Base-by-base conservation (phyloP, 768 basidiomycete genomes). In the Pleurotus platypus region DNA sequence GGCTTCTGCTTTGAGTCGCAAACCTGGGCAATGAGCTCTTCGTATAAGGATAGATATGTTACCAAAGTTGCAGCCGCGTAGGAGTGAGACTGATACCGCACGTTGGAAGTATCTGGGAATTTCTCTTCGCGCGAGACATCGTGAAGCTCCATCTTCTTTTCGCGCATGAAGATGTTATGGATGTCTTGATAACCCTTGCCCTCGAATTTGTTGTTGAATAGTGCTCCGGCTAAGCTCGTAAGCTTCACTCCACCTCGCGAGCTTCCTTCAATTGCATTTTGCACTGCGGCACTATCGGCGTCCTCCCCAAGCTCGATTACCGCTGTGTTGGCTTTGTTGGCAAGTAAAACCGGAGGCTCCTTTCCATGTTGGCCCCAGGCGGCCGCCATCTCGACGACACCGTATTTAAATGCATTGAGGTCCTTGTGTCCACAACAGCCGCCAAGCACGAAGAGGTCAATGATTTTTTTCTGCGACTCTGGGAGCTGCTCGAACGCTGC, bases 341-440 rank as follows among this genome's bases (percentile, higher is more conserved):
- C 62, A 6, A 75, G 66, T 8, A 62, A 46, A 7, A 67, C 57
- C 1, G 74, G 72, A 8, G 53, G 57, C 7, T 56, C 4, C 3
- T 65, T 16, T 6, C 59, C 63, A 13, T 57, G 40, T n/a, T 54
- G 49, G 30, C 42, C 46, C 70, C 71, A 75, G 16, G 49, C 69
- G n/a, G 26, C 55, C 49, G 57, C 49, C 69, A 75, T 72, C 40
- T 58, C 61, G 6, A 27, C 27, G 40, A 63, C 62, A 0, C 72
- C 72, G 2, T 63, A 69, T 46, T 71, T 70, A 46, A 72, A 61
- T 5, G 62, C 59, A 55, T 75, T 76, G 40, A 64, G 61, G 22
- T 74, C 72, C 58, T 75, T 75, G 61, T 76, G 74, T 68, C 72
- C 72, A 43, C 68, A 70, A 58, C 75, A 76, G 1, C 72, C 72